These are phyloP conservation scores for Penicillium cosmopolitanum DNA, from an alignment of 495 filamentous ascomycete species.

Conservation along the genomic window DNA sequence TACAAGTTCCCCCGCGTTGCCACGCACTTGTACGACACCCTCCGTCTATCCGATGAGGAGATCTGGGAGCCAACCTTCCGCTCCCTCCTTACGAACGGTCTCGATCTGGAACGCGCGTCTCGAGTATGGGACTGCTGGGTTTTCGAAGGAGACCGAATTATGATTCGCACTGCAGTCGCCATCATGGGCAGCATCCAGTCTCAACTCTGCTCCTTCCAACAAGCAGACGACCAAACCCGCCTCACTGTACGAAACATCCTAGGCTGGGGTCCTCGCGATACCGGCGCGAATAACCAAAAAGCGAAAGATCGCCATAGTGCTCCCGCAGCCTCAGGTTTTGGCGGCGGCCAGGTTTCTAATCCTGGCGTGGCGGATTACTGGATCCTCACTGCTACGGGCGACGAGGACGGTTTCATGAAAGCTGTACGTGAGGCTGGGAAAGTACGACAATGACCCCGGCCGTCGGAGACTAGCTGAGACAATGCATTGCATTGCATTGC, in stretches of 20 bases:
- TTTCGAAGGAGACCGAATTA: slow-evolving; percentile 84
- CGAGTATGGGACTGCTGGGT: slow-evolving; percentile 93
- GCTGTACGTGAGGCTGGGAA: slow-evolving; percentile 72
- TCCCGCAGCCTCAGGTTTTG: slow-evolving; percentile 43
- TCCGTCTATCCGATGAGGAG: slow-evolving; percentile 49
- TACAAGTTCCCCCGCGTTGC: slow-evolving; percentile 74
- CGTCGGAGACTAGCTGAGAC: too few relatives aligned
- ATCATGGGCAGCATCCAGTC: slow-evolving; percentile 65
- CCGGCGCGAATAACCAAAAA: slow-evolving; percentile 35
- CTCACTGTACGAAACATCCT: slow-evolving; percentile 47
- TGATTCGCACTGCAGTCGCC: slow-evolving; percentile 79
- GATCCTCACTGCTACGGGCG: slow-evolving; percentile 49
- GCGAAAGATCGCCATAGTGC: slow-evolving; percentile 48
- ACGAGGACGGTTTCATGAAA: slow-evolving; percentile 71
- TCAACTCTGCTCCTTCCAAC: slow-evolving; percentile 59
- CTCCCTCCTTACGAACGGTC: slow-evolving; percentile 57
- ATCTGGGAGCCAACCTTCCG: slow-evolving; percentile 62
- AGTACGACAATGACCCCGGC: slow-evolving; percentile 40
- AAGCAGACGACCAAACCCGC: slow-evolving; percentile 48
- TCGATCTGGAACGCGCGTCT: slow-evolving; percentile 72
- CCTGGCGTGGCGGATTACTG: slow-evolving; percentile 48
- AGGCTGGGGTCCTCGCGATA: slow-evolving; percentile 53
- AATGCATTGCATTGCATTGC: too few relatives aligned
- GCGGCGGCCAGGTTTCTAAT: slow-evolving; percentile 43
- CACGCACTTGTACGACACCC: slow-evolving; percentile 62